Evolutionary conservation across 768 basidiomycete species (phyloP).

Genomic region (Kondoa malvinella): DNA sequence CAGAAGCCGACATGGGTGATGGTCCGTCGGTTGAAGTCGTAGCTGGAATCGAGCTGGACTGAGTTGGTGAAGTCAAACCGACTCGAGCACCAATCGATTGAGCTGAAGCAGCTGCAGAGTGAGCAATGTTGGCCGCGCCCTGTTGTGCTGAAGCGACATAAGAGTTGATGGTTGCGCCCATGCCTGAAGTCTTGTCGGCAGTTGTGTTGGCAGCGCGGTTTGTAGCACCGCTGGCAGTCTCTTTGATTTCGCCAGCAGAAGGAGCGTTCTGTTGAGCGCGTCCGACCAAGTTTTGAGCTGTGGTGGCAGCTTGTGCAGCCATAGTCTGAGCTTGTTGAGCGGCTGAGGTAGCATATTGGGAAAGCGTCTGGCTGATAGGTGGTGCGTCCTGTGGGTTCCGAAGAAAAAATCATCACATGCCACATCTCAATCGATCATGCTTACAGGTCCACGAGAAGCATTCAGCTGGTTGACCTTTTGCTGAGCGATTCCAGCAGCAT

Average conservation of each 20-base stretch:
- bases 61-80: too few species aligned
- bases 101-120: background rate
- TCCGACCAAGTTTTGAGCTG: background rate
- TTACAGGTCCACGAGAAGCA: background rate
- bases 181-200: background rate
- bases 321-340: background rate
- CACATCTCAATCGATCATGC: background rate
- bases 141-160: background rate
- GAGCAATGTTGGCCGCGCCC: background rate
- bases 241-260: background rate
- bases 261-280: background rate
- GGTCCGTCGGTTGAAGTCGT: too few species aligned
- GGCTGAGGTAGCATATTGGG: background rate
- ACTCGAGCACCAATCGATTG: too few species aligned
- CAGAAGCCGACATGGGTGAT: too few species aligned
- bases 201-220: background rate
- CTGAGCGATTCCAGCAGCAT: background rate
- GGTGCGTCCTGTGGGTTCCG: background rate
- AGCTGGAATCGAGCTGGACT: too few species aligned
- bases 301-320: background rate
- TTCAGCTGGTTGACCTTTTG: slow-evolving; percentile 6
- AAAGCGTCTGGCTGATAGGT: background rate
- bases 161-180: background rate
- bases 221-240: background rate
- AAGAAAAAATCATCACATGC: background rate